Percentiles rank a stretch among this genome's conserved stretches.
Conservation (phyloP, 352 stramenopile species). For the Globisporangium spinosum region DNA sequence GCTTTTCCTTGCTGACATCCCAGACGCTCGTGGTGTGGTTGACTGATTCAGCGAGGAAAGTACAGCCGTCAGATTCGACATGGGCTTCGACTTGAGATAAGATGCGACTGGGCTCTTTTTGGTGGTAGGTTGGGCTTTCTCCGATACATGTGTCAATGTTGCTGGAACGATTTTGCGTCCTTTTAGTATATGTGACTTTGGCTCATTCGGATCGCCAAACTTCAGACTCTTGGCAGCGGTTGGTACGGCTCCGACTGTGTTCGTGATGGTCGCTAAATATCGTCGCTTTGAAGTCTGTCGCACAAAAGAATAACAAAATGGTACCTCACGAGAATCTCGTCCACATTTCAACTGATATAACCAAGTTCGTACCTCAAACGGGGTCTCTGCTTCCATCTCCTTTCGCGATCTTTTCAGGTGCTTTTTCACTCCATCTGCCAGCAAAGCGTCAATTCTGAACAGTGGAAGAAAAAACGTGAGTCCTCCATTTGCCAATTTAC, state of each 20-base stretch:
- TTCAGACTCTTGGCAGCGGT: conserved; percentile 28
- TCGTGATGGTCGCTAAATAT: conserved; percentile 61
- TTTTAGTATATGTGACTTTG: conserved; percentile 9
- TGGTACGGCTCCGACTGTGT: conserved; percentile 27
- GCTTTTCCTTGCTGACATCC: background rate
- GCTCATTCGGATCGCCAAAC: conserved; percentile 19
- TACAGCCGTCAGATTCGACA: conserved; percentile 14
- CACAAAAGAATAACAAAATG: background rate
- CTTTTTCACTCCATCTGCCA: conserved; percentile 57
- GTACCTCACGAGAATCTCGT: background rate
- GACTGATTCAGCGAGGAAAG: conserved; percentile 9
- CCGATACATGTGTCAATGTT: background rate
- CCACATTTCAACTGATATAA: background rate
- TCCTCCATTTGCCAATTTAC: background rate
- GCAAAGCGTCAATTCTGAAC: conserved; percentile 36
- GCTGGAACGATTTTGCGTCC: background rate
- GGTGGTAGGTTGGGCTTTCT: background rate
- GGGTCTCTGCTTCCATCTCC: conserved; percentile 25
- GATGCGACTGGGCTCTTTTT: conserved; percentile 13
- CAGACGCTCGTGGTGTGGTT: background rate
- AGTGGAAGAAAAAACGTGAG: background rate
- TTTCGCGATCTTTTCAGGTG: conserved; percentile 51
- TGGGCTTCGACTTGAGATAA: background rate
- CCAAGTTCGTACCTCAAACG: conserved; percentile 30
- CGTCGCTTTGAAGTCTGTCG: conserved; percentile 38